Conservation (phyloP, 129 eudicot genomes). For the Deinandra increscens region DNA sequence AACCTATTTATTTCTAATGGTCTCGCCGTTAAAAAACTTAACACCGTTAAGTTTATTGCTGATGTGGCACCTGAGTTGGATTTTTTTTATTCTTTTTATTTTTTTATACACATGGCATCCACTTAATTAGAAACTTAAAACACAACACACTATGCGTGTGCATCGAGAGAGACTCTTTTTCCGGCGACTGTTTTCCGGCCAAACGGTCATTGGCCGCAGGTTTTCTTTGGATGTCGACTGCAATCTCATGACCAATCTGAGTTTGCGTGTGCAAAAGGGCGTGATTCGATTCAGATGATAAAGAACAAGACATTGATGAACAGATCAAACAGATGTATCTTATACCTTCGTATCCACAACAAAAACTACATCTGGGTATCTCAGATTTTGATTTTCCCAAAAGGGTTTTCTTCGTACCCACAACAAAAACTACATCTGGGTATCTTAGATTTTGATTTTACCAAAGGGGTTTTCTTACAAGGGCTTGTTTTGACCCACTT, state of each 20-base stretch:
- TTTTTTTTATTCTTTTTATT: too few species aligned
- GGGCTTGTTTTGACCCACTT: slow-evolving; percentile 48
- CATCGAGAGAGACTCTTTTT: too few species aligned
- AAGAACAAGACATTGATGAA: slow-evolving; percentile 57
- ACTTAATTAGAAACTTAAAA: too few species aligned
- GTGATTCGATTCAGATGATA: slow-evolving; percentile 46
- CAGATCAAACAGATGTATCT: slow-evolving; percentile 72
- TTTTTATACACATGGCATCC: too few species aligned
- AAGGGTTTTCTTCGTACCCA: slow-evolving; percentile 51
- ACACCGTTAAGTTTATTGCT: too few species aligned
- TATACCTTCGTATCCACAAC: slow-evolving; percentile 62
- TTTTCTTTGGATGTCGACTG: slow-evolving; percentile 58
- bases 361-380: slow-evolving; percentile 65
- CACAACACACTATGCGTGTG: too few species aligned
- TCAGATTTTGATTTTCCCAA: slow-evolving; percentile 41
- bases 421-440: slow-evolving; percentile 70
- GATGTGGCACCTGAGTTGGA: too few species aligned
- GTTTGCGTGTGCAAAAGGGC: slow-evolving; percentile 52
- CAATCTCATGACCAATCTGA: slow-evolving; percentile 59
- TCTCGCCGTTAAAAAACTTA: too few species aligned
- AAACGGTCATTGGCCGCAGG: too few species aligned
- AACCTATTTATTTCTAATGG: too few species aligned
- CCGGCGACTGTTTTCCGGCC: too few species aligned
- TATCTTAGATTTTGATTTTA: slow-evolving; percentile 43
- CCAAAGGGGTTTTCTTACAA: slow-evolving; percentile 37